These are phyloP conservation scores for Fusarium abutilonis DNA, from an alignment of 2,329 filamentous ascomycete genomes.

Conservation along the genomic window DNA sequence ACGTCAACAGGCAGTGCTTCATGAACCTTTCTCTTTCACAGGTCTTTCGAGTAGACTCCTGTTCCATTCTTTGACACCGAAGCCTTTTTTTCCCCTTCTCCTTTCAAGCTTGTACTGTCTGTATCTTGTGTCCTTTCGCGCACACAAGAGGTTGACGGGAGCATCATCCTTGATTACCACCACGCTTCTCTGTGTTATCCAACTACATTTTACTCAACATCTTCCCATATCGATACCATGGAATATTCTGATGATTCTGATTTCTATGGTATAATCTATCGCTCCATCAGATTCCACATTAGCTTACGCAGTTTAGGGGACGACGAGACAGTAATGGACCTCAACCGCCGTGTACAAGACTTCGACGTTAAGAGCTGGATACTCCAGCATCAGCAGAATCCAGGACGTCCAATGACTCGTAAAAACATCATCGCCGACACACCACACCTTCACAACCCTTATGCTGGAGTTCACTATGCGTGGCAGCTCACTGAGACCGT, in stretches of 20 bases:
- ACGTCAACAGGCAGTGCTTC: conserved; percentile 26
- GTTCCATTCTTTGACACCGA: not conserved
- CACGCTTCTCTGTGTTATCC: not conserved
- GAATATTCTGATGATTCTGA: conserved; percentile 61
- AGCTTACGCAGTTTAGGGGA: conserved; percentile 60
- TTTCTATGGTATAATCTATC: conserved; percentile 60
- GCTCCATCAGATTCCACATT: not conserved
- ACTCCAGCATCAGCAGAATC: conserved; percentile 39
- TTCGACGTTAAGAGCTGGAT: conserved; percentile 63
- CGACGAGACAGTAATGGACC: conserved; percentile 56
- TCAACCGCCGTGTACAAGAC: conserved; percentile 60
- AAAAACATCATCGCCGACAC: conserved; percentile 30
- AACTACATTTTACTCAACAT: not conserved
- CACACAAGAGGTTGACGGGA: not conserved
- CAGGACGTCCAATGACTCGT: conserved; percentile 44
- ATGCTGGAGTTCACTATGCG: conserved; percentile 62
- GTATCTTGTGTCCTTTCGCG: not conserved
- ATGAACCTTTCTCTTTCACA: not conserved
- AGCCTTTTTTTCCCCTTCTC: not conserved
- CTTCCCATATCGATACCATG: conserved; percentile 43
- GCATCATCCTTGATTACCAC: conserved; percentile 10
- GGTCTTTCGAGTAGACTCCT: not conserved
- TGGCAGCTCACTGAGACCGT: conserved; percentile 73
- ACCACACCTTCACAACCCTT: conserved; percentile 65
- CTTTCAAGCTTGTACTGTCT: not conserved